Evolutionary conservation across 306 rosid genomes (phyloP).

Genomic region (Castanea sativa): DNA sequence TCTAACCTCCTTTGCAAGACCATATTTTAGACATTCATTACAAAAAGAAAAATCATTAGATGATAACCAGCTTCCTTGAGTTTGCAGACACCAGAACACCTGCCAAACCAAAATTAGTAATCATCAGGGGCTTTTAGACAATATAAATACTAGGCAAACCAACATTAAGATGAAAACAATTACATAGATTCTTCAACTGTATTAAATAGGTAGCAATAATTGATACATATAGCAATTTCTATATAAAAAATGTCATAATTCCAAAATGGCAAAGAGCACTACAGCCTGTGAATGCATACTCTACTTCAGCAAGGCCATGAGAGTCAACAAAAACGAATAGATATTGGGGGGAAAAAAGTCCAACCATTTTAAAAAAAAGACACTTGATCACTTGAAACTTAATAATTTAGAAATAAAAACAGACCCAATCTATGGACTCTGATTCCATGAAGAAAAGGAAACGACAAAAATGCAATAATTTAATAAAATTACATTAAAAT

Average conservation of each 20-base stretch:
- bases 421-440: not conserved
- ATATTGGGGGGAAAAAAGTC: not conserved
- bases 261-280: not conserved
- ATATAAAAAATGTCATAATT: not conserved
- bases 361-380: not conserved
- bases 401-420: not conserved
- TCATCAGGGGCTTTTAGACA: not conserved
- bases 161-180: not conserved
- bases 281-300: not conserved
- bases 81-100: constrained; percentile 27
- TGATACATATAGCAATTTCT: not conserved
- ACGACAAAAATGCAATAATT: too few species aligned
- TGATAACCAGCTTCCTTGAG: constrained; percentile 27
- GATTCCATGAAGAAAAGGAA: too few species aligned
- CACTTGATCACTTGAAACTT: not conserved
- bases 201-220: not conserved
- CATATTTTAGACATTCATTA: constrained; percentile 52
- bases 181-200: not conserved
- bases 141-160: not conserved
- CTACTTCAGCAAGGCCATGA: not conserved
- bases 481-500: not conserved
- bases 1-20: constrained; percentile 51
- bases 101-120: constrained; percentile 29
- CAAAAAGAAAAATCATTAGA: constrained; percentile 45
- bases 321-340: not conserved